These are phyloP conservation scores for Morella rubra DNA, from an alignment of 306 rosid species.

Conservation along the genomic window DNA sequence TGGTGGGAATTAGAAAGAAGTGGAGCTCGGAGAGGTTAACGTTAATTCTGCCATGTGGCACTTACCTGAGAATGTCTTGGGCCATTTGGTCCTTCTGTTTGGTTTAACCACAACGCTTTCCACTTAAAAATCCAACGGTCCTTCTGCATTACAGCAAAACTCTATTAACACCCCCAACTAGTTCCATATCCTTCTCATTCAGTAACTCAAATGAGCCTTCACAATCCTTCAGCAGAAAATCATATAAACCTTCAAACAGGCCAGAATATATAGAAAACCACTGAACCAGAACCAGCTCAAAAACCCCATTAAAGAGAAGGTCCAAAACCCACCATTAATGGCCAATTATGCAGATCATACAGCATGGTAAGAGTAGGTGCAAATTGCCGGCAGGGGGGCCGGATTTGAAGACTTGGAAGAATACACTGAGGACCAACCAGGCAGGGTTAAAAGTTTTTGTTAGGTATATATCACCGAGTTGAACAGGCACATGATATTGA, in stretches of 20 bases:
- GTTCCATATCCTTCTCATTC: no score
- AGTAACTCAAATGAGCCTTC: no score
- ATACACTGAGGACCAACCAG: not conserved
- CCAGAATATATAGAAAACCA: not conserved
- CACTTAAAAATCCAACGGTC: no score
- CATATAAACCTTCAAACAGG: no score
- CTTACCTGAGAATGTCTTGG: conserved; percentile 12
- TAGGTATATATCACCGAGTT: not conserved
- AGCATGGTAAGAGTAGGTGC: no score
- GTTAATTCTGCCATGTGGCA: conserved; percentile 50
- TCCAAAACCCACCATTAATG: no score
- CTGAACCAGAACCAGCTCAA: not conserved
- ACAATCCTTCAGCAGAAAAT: no score
- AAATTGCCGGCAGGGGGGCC: no score
- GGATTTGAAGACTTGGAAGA: not conserved
- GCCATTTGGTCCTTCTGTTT: conserved; percentile 26
- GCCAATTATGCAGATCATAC: no score
- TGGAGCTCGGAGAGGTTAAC: conserved; percentile 32
- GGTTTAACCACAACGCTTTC: conserved; percentile 6
- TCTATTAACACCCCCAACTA: no score
- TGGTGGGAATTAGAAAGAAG: conserved; percentile 44
- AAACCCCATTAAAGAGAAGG: not conserved
- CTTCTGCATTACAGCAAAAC: no score
- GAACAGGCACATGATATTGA: conserved; percentile 8
- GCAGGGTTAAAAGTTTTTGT: no score